phyloP scores from a whole-genome alignment of 805 yeast species.

The Barnettozyma pratensis region DNA sequence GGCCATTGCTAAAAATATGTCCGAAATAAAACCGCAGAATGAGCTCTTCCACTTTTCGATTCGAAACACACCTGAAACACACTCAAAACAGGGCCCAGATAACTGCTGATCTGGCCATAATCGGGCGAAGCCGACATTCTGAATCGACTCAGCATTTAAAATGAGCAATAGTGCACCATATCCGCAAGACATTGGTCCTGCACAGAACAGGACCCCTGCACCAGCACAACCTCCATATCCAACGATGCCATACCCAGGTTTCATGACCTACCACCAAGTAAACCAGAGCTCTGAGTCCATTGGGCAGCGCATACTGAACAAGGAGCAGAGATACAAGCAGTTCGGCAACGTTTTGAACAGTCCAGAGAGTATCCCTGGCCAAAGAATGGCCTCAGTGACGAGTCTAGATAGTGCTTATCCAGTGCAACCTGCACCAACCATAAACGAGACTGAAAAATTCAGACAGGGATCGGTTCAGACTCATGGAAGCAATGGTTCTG shows the following conservation, averaged over 20 bases:
- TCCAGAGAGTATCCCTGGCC: background rate
- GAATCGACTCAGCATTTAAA: too few relatives aligned
- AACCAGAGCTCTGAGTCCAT: constrained; percentile 16
- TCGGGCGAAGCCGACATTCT: too few relatives aligned
- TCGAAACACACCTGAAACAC: too few relatives aligned
- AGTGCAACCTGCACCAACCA: constrained; percentile 6
- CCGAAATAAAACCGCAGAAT: too few relatives aligned
- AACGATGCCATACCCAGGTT: constrained; percentile 15
- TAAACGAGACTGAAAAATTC: background rate
- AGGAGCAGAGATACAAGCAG: constrained; percentile 10
- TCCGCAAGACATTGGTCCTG: too few relatives aligned
- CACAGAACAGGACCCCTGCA: too few relatives aligned
- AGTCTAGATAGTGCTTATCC: constrained; percentile 6
- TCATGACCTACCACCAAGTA: constrained; percentile 5
- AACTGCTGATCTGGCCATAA: too few relatives aligned
- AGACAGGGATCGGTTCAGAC: background rate
- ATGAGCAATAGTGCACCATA: too few relatives aligned
- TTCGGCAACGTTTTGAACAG: background rate
- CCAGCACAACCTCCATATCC: constrained; percentile 13
- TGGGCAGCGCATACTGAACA: constrained; percentile 7
- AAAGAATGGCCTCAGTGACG: constrained; percentile 1
- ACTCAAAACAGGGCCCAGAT: too few relatives aligned
- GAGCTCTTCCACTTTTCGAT: too few relatives aligned
- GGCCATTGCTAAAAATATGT: too few relatives aligned
- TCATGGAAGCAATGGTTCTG: constrained; percentile 1